Conservation (phyloP, 495 filamentous ascomycete species). For the Tuber calosporum region DNA sequence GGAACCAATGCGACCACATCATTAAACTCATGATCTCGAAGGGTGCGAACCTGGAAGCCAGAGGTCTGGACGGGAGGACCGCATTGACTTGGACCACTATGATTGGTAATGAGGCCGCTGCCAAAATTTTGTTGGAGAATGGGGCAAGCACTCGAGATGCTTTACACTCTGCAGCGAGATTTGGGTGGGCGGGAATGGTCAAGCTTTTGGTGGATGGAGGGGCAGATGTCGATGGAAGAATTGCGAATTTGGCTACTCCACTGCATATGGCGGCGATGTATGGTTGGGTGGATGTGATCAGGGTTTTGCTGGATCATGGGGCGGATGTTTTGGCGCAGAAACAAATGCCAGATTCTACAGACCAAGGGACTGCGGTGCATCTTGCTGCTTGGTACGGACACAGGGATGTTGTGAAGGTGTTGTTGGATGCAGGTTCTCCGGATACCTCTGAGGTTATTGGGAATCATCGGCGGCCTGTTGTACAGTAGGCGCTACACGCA, state of each 20-base stretch:
- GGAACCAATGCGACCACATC: neutral
- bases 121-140: conserved; percentile 5
- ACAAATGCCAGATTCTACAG: neutral
- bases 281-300: conserved; percentile 17
- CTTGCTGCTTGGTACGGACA: conserved; percentile 3
- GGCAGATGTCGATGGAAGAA: conserved; percentile 3
- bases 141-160: conserved; percentile 4
- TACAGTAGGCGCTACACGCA: neutral
- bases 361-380: neutral
- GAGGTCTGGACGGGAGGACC: neutral
- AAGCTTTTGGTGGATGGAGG: conserved; percentile 13
- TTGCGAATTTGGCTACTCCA: conserved; percentile 2
- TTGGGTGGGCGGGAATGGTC: conserved; percentile 7
- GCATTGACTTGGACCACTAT: conserved; percentile 1
- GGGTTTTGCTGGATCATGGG: conserved; percentile 19
- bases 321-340: conserved; percentile 10
- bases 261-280: conserved; percentile 19
- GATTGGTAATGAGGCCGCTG: neutral
- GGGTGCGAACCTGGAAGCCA: conserved; percentile 2
- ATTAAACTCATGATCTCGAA: conserved; percentile 1
- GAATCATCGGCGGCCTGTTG: neutral
- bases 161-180: neutral
- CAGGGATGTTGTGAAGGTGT: conserved; percentile 1
- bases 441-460: neutral
- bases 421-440: neutral